Evolutionary conservation across 2,329 filamentous ascomycete species (phyloP).

Genomic region (Tricladium varicosporioides): DNA sequence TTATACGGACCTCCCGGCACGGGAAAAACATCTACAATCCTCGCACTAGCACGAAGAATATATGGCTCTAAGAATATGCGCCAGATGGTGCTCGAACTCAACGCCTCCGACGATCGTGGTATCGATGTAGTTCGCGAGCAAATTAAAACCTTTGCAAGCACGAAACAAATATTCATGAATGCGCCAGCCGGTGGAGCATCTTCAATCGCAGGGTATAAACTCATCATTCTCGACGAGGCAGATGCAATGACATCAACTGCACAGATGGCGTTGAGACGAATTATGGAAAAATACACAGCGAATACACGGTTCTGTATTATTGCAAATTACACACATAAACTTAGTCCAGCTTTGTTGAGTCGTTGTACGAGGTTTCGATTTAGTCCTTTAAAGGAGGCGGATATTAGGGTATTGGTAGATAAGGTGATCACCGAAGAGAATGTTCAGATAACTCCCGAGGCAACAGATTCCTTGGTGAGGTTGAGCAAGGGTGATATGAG

Average conservation of each 20-base stretch:
- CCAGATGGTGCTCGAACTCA: slow-evolving; percentile 97
- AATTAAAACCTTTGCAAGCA: slow-evolving; percentile 98
- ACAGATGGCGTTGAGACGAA: slow-evolving; percentile 92
- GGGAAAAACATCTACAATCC: slow-evolving; percentile 94
- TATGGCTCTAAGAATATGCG: slow-evolving; percentile 91
- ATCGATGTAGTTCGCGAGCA: slow-evolving; percentile 98
- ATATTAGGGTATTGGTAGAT: slow-evolving; percentile 83
- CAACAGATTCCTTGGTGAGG: slow-evolving; percentile 77
- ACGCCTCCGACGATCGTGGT: slow-evolving; percentile 93
- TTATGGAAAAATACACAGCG: slow-evolving; percentile 99
- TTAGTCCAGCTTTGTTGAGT: slow-evolving; percentile 87
- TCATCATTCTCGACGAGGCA: slow-evolving; percentile 98
- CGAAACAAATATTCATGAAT: slow-evolving; percentile 92
- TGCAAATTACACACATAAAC: slow-evolving; percentile 97
- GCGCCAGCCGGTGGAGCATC: slow-evolving; percentile 46
- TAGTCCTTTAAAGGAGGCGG: slow-evolving; percentile 83
- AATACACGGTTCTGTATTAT: slow-evolving; percentile 99
- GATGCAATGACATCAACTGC: slow-evolving; percentile 99
- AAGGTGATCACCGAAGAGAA: slow-evolving; percentile 85
- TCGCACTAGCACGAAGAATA: slow-evolving; percentile 88
- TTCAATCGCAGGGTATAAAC: slow-evolving; percentile 76
- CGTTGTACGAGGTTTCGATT: slow-evolving; percentile 94
- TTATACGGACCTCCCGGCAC: slow-evolving; percentile 96
- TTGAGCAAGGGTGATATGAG: slow-evolving; percentile 97
- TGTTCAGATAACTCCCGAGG: slow-evolving; percentile 78